These are phyloP conservation scores for Scenedesmus sp. DNA, from an alignment of 163 green algal genomes.

Conservation along the genomic window DNA sequence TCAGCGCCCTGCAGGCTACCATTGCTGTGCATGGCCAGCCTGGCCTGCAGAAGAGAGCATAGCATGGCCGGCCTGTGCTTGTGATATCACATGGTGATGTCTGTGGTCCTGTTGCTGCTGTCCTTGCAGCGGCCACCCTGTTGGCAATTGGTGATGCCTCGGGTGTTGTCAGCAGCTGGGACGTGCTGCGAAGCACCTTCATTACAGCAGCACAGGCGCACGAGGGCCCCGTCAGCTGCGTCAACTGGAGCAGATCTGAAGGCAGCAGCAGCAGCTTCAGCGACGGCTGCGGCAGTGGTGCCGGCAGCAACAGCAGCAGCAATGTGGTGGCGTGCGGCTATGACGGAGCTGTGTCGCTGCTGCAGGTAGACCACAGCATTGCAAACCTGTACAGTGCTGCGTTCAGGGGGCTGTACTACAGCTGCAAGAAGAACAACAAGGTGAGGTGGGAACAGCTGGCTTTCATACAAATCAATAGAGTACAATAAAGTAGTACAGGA, in stretches of 20 bases:
- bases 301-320: neutral
- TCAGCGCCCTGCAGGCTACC: neutral
- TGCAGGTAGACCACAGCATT: constrained; percentile 37
- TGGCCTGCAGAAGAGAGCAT: too few species aligned
- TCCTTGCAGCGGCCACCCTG: constrained; percentile 16
- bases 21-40: too few species aligned
- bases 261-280: constrained; percentile 21
- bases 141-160: constrained; percentile 35
- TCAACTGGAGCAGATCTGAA: constrained; percentile 2
- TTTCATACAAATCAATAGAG: too few species aligned
- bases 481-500: too few species aligned
- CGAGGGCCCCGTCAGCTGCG: constrained; percentile 5
- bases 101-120: neutral
- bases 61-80: neutral
- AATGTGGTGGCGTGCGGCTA: constrained; percentile 34
- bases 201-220: constrained; percentile 45
- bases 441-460: neutral
- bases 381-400: constrained; percentile 26
- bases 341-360: constrained; percentile 17
- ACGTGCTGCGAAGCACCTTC: constrained; percentile 10
- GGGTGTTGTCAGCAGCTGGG: constrained; percentile 50
- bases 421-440: constrained; percentile 43
- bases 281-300: neutral
- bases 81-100: neutral
- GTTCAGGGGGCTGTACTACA: constrained; percentile 45